These are phyloP conservation scores for Halophytophthora batemanensis DNA, from an alignment of 352 stramenopile genomes.

Conservation along the genomic window DNA sequence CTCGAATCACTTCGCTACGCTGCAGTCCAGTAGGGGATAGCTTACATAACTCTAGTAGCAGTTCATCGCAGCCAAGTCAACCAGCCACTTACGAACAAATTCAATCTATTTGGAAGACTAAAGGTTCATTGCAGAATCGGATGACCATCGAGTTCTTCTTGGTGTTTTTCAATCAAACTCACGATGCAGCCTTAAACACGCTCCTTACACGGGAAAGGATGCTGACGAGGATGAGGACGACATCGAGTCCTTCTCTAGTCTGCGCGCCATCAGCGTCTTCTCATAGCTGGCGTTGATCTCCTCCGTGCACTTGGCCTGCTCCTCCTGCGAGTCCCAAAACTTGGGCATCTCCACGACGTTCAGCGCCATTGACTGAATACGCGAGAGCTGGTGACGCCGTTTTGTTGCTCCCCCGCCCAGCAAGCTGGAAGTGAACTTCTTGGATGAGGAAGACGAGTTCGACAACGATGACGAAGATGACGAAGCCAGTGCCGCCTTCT, in stretches of 20 bases:
- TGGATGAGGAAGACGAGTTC: constrained; percentile 10
- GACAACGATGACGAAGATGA: constrained; percentile 5
- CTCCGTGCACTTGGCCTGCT: constrained; percentile 21
- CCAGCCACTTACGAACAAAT: neutral
- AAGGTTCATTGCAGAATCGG: too few species aligned
- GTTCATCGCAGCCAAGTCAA: neutral
- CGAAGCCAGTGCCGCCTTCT: constrained; percentile 17
- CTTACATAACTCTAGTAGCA: too few species aligned
- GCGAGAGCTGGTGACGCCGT: constrained; percentile 11
- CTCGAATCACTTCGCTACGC: constrained; percentile 11
- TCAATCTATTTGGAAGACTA: too few species aligned
- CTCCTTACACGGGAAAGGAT: neutral
- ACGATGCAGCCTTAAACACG: too few species aligned
- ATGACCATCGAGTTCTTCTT: too few species aligned
- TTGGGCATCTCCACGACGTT: constrained; percentile 39
- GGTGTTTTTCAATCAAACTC: too few species aligned
- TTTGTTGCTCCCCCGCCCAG: too few species aligned
- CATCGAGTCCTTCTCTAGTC: constrained; percentile 16
- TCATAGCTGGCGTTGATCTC: constrained; percentile 51
- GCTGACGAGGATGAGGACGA: constrained; percentile 26
- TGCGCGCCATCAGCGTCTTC: constrained; percentile 29
- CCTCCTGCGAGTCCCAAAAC: constrained; percentile 39
- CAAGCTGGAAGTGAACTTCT: neutral
- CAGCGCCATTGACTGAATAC: constrained; percentile 33
- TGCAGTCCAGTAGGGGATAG: constrained; percentile 14